A percentile compares a stretch with the other conserved stretches of the same genome.
Evolutionary conservation across 805 yeast genomes (phyloP).

Genomic region (Starmerella cellae): DNA sequence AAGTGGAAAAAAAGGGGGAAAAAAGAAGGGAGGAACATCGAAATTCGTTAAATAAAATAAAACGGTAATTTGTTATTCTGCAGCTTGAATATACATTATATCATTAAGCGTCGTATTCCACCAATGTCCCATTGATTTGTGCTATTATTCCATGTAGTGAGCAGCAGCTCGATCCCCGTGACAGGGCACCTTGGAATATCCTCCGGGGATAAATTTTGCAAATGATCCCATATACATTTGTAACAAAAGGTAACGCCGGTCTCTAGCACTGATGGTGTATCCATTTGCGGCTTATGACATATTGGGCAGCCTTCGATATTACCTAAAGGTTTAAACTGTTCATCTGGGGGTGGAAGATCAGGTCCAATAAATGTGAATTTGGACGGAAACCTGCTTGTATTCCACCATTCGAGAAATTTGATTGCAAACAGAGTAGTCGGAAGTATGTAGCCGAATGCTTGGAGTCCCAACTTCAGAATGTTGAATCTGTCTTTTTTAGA

Average conservation of each 20-base stretch:
- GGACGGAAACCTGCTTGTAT: slow-evolving; percentile 53
- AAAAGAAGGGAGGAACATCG: too few relatives aligned
- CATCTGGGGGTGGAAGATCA: slow-evolving; percentile 12
- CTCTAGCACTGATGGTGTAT: slow-evolving; percentile 76
- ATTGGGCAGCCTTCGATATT: slow-evolving; percentile 42
- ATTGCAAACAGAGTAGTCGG: slow-evolving; percentile 72
- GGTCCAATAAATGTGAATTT: slow-evolving; percentile 15
- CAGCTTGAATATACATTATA: not conserved
- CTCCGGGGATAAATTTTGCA: slow-evolving; percentile 36
- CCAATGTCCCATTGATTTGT: slow-evolving; percentile 9
- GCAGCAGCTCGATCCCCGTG: slow-evolving; percentile 56
- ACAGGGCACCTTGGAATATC: slow-evolving; percentile 49
- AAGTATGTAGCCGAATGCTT: slow-evolving; percentile 34
- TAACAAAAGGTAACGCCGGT: slow-evolving; percentile 88
- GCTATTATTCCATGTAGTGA: slow-evolving; percentile 45
- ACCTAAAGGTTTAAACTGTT: not conserved
- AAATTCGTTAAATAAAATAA: too few relatives aligned
- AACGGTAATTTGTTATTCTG: not conserved
- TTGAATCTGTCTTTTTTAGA: not conserved
- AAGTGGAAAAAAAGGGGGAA: too few relatives aligned
- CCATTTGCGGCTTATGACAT: slow-evolving; percentile 44
- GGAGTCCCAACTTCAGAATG: slow-evolving; percentile 3
- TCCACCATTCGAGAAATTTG: slow-evolving; percentile 91
- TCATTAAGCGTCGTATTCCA: slow-evolving; percentile 10
- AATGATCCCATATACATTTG: slow-evolving; percentile 60